These are phyloP conservation scores for Rhizopogon sp. DNA, from an alignment of 768 basidiomycete species.

Conservation along the genomic window DNA sequence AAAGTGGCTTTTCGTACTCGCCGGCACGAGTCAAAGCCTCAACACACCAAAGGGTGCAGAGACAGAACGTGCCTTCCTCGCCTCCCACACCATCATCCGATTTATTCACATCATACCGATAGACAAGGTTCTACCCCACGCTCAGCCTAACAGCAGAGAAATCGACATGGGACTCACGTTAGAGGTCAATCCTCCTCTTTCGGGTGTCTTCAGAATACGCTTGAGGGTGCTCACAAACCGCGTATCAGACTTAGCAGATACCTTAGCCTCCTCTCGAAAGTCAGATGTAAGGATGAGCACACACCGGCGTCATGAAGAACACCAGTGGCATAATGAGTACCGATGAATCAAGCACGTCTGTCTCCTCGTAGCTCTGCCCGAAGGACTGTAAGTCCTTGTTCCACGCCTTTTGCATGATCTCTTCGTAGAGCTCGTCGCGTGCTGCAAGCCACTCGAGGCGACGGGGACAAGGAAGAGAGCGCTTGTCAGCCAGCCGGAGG, in stretches of 20 bases:
- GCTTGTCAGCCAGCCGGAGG: slow-evolving; percentile 89
- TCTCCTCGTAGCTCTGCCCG: slow-evolving; percentile 89
- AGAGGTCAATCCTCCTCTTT: slow-evolving; percentile 86
- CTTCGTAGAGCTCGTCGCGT: slow-evolving; percentile 85
- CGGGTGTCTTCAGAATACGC: slow-evolving; percentile 79
- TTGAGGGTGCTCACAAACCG: slow-evolving; percentile 84
- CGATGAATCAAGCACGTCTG: slow-evolving; percentile 75
- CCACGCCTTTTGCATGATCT: slow-evolving; percentile 89
- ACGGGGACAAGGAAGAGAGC: slow-evolving; percentile 82
- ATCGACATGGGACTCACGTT: slow-evolving; percentile 42
- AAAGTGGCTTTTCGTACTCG: slow-evolving; percentile 61
- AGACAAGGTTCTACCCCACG: slow-evolving; percentile 66
- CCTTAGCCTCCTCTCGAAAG: neutral
- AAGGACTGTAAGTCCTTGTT: slow-evolving; percentile 66
- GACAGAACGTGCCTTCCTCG: slow-evolving; percentile 91
- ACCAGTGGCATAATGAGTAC: slow-evolving; percentile 91
- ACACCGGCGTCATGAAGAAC: slow-evolving; percentile 81
- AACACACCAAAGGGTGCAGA: slow-evolving; percentile 84
- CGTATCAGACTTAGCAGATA: slow-evolving; percentile 62
- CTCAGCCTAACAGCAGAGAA: slow-evolving; percentile 1
- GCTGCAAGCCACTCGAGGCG: slow-evolving; percentile 66
- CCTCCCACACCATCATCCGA: slow-evolving; percentile 94
- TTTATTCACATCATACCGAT: slow-evolving; percentile 82
- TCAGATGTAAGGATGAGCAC: slow-evolving; percentile 18
- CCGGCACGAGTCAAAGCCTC: slow-evolving; percentile 90